Base-by-base conservation (phyloP, 345 rosid species). In the Moringa oleifera region DNA sequence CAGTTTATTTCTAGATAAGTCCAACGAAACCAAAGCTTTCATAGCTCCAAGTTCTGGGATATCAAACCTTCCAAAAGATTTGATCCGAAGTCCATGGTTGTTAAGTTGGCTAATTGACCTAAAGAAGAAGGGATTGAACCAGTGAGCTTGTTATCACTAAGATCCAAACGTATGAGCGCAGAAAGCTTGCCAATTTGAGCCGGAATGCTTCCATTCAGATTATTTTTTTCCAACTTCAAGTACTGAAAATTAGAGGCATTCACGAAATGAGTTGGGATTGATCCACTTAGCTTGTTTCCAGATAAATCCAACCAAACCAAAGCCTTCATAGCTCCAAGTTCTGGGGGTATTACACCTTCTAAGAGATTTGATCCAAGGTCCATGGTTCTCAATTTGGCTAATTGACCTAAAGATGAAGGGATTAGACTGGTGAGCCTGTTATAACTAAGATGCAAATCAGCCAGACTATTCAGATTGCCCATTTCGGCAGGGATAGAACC, bases 401-500 rank as follows among this genome's bases (percentile, higher is more conserved):
- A 55, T 0, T 56, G 65, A 45, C 57, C 7, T 33, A 78, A 51
- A 53, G 58, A 20, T 33, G 41, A 66, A 0, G 73, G 77, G 25
- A 78, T 63, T 18, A 59, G 60, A 33, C 79, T 77, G 0, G 49
- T n/a, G 53, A 78, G 53, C 33, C 8, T n/a, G 69, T 78, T 78
- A 18, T 19, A 65, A 4, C 76, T 73, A 31, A 79, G 74, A 52
- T 70, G 60, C 12, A 76, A 74, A 19, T 13, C 28, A 0, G 19
- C 17, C 21, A 79, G 47, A n/a, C 67, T 71, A 23, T 55, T 46
- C 64, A 70, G 50, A 45, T 73, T 70, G 63, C 78, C 66, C 18
- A 76, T 70, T 63, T 73, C 80, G 25, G 68, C 64, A 22, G 83
- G 83, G 20, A 79, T 79, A 0, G 52, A 47, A n/a, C n/a, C n/a